Base-by-base conservation (phyloP, 305 asterid species). In the Coffea humblotiana region DNA sequence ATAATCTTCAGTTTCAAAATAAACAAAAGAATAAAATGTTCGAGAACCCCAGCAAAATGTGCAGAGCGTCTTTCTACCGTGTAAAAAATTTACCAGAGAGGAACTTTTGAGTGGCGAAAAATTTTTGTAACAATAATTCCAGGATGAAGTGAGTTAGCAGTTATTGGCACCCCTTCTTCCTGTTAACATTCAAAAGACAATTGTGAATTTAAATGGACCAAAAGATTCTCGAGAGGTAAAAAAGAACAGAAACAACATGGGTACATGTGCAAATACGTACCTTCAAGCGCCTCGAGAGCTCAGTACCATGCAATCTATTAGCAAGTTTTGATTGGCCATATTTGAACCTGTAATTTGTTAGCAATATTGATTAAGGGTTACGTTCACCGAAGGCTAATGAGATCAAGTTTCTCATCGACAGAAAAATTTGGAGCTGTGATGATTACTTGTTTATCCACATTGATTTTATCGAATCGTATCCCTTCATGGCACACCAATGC, bases 391-490 rank as follows among this genome's bases (percentile, higher is more conserved):
- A 49, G 66, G 6, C 43, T 40, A 32, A 40, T 40, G 43, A 40
- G 43, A 40, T 40, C 43, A 40, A 3, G 43, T 5, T 5, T 58
- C 29, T 58, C 18, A 23, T 32, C n/a, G 18, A 67, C 51, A 32
- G 6, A 52, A 54, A 15, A 54, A 4, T 54, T 13, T 16, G 60
- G 21, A 15, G 60, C 60, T 54, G 7, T 8, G 18, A 23, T 52
- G 27, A 67, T 70, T 43, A 85, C 88, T 79, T 56, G 54, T 43
- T 43, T 75, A 78, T 80, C 70, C 7, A 90, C 89, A 65, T 89
- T 93, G 48, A 92, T 88, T 43, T 83, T 82, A n/a, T 88, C 88
- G 56, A 93, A 89, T 52, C 5, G 66, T 56, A 93, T 86, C 75
- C 98, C 96, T 81, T 82, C 86, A 10, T 82, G 79, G 48, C 78